Conservation (phyloP, 306 rosid genomes). For the Neltuma alba region DNA sequence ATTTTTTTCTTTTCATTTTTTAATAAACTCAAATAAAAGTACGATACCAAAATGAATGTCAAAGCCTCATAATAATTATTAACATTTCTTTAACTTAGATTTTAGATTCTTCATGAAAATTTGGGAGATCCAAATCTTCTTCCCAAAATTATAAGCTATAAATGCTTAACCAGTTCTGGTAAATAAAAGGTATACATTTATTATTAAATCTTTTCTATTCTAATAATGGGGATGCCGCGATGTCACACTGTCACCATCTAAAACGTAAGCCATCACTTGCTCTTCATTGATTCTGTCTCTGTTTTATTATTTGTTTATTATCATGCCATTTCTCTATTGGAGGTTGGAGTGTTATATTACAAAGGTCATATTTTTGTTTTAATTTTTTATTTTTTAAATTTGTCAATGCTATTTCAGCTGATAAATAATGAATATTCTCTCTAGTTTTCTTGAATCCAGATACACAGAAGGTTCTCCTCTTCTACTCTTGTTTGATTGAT, state of each 20-base stretch:
- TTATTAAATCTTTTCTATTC: background rate
- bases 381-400: background rate
- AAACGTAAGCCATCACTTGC: background rate
- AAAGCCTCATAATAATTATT: background rate
- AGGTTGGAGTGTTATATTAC: background rate
- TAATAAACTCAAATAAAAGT: background rate
- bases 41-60: background rate
- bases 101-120: background rate
- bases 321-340: background rate
- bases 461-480: too few relatives aligned
- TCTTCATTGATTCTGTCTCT: background rate
- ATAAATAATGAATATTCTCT: background rate
- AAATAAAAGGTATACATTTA: background rate
- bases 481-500: constrained; percentile 25
- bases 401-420: background rate
- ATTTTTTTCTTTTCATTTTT: too few relatives aligned
- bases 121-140: background rate
- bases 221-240: background rate
- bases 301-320: background rate
- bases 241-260: background rate
- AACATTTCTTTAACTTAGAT: background rate
- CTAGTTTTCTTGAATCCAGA: background rate
- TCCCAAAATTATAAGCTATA: background rate
- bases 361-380: background rate
- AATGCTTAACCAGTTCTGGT: background rate